These are phyloP conservation scores for Lactarius vividus DNA, from an alignment of 768 basidiomycete species.

Conservation along the genomic window DNA sequence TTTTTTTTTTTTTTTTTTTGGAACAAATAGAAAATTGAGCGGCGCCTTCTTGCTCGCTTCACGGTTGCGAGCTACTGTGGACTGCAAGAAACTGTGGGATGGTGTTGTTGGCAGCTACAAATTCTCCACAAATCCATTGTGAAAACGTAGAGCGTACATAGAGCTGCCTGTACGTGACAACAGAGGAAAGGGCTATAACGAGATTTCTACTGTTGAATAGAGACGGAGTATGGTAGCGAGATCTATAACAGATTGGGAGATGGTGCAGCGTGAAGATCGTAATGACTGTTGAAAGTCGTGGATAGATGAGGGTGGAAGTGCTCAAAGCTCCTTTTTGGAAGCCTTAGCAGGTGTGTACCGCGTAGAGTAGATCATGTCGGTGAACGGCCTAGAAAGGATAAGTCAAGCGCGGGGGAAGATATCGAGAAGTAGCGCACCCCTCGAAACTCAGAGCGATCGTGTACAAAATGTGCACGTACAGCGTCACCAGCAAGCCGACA, in stretches of 20 bases:
- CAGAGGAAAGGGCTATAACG: background rate
- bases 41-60: slow-evolving; percentile 79
- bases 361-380: slow-evolving; percentile 75
- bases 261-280: background rate
- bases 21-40: slow-evolving; percentile 62
- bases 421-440: slow-evolving; percentile 54
- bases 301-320: background rate
- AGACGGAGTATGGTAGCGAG: background rate
- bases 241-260: background rate
- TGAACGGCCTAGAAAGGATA: slow-evolving; percentile 50
- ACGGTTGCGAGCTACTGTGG: slow-evolving; percentile 67
- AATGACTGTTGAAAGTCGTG: slow-evolving; percentile 22
- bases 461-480: slow-evolving; percentile 84
- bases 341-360: slow-evolving; percentile 37
- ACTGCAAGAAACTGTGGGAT: slow-evolving; percentile 77
- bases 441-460: slow-evolving; percentile 82
- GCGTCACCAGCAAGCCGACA: slow-evolving; percentile 74
- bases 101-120: slow-evolving; percentile 48
- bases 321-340: slow-evolving; percentile 34
- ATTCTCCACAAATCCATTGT: slow-evolving; percentile 29
- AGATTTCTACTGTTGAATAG: slow-evolving; percentile 11
- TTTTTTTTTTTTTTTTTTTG: too few relatives aligned
- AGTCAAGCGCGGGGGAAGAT: slow-evolving; percentile 34
- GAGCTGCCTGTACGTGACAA: background rate
- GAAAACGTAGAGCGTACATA: slow-evolving; percentile 1